Percentiles rank a stretch among this genome's conserved stretches.
phyloP scores from a whole-genome alignment of 2,329 filamentous ascomycete species.

The Polytolypa hystricis region DNA sequence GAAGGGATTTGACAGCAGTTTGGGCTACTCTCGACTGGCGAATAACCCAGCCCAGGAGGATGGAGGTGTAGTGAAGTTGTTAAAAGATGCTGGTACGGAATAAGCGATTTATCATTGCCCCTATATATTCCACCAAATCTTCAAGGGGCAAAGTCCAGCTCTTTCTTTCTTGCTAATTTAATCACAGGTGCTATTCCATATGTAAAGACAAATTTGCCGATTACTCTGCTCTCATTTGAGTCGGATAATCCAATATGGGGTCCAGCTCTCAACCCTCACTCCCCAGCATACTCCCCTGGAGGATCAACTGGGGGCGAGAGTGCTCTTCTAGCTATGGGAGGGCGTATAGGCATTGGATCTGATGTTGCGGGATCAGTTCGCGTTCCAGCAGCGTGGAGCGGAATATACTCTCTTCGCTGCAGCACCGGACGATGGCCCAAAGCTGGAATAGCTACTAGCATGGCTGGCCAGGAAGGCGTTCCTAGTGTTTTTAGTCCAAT shows the following conservation, averaged over 20 bases:
- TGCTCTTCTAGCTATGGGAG: slow-evolving; percentile 68
- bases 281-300: slow-evolving; percentile 71
- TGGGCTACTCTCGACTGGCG: slow-evolving; percentile 66
- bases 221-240: slow-evolving; percentile 79
- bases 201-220: slow-evolving; percentile 83
- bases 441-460: slow-evolving; percentile 69
- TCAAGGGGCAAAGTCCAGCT: too few species aligned
- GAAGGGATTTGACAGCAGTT: slow-evolving; percentile 68
- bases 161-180: too few species aligned
- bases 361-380: slow-evolving; percentile 86
- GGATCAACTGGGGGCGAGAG: slow-evolving; percentile 80
- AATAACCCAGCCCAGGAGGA: slow-evolving; percentile 57
- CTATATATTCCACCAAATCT: too few species aligned
- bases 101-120: slow-evolving; percentile 5
- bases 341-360: slow-evolving; percentile 78
- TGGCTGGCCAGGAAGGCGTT: slow-evolving; percentile 86
- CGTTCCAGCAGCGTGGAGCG: slow-evolving; percentile 77
- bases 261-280: slow-evolving; percentile 69
- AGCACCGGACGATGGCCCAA: slow-evolving; percentile 88
- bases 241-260: slow-evolving; percentile 75
- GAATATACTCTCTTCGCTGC: slow-evolving; percentile 77
- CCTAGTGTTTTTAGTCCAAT: slow-evolving; percentile 86
- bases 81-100: slow-evolving; percentile 62
- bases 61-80: slow-evolving; percentile 59
- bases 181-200: slow-evolving; percentile 67